Evolutionary conservation across 192 early-diverging fungal species (phyloP).

Genomic region (Funneliformis geosporum): DNA sequence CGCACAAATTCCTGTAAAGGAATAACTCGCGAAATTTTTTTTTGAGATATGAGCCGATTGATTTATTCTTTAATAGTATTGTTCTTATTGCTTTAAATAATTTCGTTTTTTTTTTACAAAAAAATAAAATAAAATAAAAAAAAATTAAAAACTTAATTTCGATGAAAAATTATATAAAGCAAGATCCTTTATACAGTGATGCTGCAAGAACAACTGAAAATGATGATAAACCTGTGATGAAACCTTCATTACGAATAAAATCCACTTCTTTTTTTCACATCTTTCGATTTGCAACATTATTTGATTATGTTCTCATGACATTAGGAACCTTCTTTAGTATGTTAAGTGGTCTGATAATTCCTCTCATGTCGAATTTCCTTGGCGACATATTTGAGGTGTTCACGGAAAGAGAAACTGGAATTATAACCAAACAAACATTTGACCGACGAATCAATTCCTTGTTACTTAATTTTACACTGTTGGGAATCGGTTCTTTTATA

Average conservation of each 20-base stretch:
- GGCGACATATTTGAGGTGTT: constrained; percentile 22
- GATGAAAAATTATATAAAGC: constrained; percentile 11
- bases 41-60: no score
- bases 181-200: no score
- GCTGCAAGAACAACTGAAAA: no score
- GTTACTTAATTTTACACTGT: constrained; percentile 40
- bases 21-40: no score
- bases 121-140: no score
- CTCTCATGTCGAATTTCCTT: constrained; percentile 12
- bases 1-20: no score
- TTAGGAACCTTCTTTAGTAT: constrained; percentile 25
- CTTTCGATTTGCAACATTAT: constrained; percentile 22
- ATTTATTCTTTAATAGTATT: no score
- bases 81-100: no score
- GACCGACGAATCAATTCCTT: not conserved
- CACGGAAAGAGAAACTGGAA: constrained; percentile 17
- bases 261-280: constrained; percentile 26
- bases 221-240: constrained; percentile 4
- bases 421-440: constrained; percentile 17
- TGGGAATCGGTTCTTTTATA: constrained; percentile 44
- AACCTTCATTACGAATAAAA: not conserved
- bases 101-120: no score
- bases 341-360: not conserved
- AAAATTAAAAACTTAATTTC: no score
- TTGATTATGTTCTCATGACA: constrained; percentile 22